phyloP scores from a whole-genome alignment of 208 protist species.

The Trypanosoma boissoni region DNA sequence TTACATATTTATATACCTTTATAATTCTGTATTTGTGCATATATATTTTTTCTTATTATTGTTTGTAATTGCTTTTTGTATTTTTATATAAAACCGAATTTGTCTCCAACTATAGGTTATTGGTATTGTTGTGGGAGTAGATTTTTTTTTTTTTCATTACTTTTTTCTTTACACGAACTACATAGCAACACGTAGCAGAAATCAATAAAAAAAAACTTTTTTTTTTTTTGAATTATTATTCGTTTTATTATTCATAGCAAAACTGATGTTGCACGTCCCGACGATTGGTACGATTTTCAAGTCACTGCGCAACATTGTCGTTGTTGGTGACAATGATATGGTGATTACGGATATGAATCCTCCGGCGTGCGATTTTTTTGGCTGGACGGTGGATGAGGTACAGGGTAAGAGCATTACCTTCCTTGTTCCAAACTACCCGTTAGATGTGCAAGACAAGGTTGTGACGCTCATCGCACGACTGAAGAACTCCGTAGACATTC shows the following conservation, averaged over 20 bases:
- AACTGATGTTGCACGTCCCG: constrained; percentile 69
- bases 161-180: constrained; percentile 1
- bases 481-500: constrained; percentile 51
- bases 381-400: constrained; percentile 65
- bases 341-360: constrained; percentile 87
- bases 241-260: no score
- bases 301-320: constrained; percentile 86
- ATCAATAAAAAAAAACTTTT: constrained; percentile 3
- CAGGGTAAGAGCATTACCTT: constrained; percentile 88
- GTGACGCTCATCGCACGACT: constrained; percentile 72
- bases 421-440: constrained; percentile 78
- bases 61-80: background rate
- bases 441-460: constrained; percentile 79
- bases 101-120: no score
- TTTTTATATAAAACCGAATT: no score
- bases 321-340: constrained; percentile 88
- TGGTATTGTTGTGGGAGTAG: no score
- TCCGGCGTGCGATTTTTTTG: constrained; percentile 73
- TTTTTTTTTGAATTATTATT: background rate
- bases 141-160: no score
- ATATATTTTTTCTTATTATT: constrained; percentile 14
- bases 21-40: no score
- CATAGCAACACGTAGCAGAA: constrained; percentile 12
- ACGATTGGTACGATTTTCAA: constrained; percentile 88
- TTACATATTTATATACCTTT: no score